Conservation (phyloP, 192 early-diverging fungal genomes). For the Backusella liffmaniae region DNA sequence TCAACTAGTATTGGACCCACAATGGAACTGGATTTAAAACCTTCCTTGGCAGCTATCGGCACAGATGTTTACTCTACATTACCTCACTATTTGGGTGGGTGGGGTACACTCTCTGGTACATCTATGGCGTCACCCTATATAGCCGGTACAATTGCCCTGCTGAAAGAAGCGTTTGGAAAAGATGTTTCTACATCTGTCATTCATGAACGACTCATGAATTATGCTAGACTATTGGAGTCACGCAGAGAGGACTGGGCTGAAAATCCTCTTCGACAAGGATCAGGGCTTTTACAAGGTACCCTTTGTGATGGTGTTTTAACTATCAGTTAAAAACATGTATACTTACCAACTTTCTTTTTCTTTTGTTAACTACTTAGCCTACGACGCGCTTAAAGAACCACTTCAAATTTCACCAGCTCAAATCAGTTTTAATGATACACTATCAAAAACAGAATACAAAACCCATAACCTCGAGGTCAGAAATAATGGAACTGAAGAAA, state of each 20-base stretch:
- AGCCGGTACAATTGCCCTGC: constrained; percentile 49
- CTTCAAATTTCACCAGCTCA: constrained; percentile 43
- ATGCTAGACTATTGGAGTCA: constrained; percentile 16
- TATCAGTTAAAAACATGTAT: not conserved
- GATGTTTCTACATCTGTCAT: constrained; percentile 17
- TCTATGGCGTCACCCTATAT: constrained; percentile 64
- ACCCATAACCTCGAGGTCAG: constrained; percentile 38
- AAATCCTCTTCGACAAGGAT: constrained; percentile 46
- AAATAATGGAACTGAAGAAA: constrained; percentile 39
- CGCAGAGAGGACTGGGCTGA: constrained; percentile 7
- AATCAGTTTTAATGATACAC: constrained; percentile 53
- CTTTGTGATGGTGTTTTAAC: constrained; percentile 2
- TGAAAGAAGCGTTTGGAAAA: constrained; percentile 33
- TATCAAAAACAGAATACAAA: constrained; percentile 30
- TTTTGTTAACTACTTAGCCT: constrained; percentile 15
- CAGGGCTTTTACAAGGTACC: constrained; percentile 50
- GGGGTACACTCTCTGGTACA: constrained; percentile 49
- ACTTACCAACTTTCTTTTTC: not conserved
- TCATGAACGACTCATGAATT: constrained; percentile 36
- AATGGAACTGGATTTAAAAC: constrained; percentile 59
- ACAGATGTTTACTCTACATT: constrained; percentile 52
- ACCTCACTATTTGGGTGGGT: constrained; percentile 42
- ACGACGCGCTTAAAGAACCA: constrained; percentile 38
- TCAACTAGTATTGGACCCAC: constrained; percentile 77
- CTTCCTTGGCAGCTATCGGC: constrained; percentile 50